phyloP scores from a whole-genome alignment of 2,329 filamentous ascomycete species.

The Aspergillus sp. region DNA sequence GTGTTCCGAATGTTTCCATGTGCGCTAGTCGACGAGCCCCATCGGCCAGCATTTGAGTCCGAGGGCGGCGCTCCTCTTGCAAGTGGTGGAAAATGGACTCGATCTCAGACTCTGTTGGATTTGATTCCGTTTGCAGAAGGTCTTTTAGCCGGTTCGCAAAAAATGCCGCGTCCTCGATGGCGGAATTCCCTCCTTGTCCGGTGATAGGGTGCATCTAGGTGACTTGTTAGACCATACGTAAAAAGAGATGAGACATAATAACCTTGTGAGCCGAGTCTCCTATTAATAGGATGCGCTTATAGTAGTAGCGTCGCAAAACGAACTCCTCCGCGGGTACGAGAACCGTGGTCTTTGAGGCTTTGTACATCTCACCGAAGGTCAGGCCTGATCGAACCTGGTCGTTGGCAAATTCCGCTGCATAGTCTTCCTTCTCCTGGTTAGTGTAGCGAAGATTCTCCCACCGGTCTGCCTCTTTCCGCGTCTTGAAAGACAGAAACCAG shows the following conservation, averaged over 20 bases:
- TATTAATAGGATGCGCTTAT: conserved; percentile 39
- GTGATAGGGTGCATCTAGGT: conserved; percentile 17
- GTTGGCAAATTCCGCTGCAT: conserved; percentile 19
- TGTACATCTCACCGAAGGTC: conserved; percentile 38
- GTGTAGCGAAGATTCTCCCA: conserved; percentile 30
- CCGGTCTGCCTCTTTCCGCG: conserved; percentile 22
- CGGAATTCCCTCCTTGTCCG: conserved; percentile 21
- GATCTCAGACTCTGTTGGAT: background rate
- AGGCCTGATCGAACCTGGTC: conserved; percentile 27
- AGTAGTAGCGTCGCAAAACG: conserved; percentile 41
- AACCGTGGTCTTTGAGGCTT: conserved; percentile 18
- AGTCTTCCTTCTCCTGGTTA: conserved; percentile 28
- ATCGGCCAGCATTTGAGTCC: background rate
- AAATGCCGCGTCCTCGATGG: conserved; percentile 17
- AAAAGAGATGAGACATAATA: background rate
- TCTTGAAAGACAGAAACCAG: conserved; percentile 24
- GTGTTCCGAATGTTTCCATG: background rate
- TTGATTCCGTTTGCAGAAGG: background rate
- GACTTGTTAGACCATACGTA: background rate
- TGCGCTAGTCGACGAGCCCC: background rate
- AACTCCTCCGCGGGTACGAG: conserved; percentile 38
- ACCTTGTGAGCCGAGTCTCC: conserved; percentile 48
- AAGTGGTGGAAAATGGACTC: background rate
- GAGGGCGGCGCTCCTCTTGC: background rate
- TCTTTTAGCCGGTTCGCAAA: conserved; percentile 16